Conservation (phyloP, 2,329 filamentous ascomycete genomes). For the Plectosphaerella sp. region DNA sequence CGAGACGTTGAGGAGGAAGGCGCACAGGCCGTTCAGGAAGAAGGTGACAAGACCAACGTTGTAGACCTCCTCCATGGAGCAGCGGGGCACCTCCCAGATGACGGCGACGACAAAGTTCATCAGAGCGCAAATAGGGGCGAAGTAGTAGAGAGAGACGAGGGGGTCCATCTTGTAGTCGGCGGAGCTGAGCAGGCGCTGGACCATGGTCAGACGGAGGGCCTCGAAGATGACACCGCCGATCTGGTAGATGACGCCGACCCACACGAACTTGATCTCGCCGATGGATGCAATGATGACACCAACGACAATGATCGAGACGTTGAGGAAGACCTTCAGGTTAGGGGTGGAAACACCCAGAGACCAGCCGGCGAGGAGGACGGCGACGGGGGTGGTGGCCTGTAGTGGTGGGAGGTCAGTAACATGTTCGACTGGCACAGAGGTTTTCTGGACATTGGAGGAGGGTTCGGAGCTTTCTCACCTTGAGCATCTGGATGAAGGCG, state of each 20-base stretch:
- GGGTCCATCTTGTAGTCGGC: constrained; percentile 91
- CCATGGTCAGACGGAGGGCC: constrained; percentile 78
- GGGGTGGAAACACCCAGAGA: constrained; percentile 76
- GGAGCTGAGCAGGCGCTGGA: constrained; percentile 75
- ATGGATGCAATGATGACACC: constrained; percentile 93
- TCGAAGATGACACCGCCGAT: constrained; percentile 75
- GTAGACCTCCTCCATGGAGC: constrained; percentile 67
- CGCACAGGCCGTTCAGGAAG: constrained; percentile 70
- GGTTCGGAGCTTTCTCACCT: constrained; percentile 48
- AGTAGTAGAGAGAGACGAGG: constrained; percentile 85
- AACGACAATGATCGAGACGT: constrained; percentile 90
- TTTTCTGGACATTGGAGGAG: background rate
- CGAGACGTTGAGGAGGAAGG: constrained; percentile 79
- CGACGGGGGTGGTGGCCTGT: constrained; percentile 92
- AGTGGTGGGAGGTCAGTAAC: background rate
- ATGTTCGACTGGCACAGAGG: background rate
- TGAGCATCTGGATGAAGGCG: constrained; percentile 98
- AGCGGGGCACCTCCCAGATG: constrained; percentile 66
- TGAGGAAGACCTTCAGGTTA: constrained; percentile 81
- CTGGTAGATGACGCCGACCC: constrained; percentile 76
- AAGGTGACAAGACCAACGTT: constrained; percentile 69
- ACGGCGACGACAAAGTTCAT: constrained; percentile 76
- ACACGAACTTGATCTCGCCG: constrained; percentile 91
- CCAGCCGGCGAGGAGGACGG: constrained; percentile 88
- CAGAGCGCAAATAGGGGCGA: constrained; percentile 75